phyloP scores from a whole-genome alignment of 106 monocot species.

The Chionographis japonica region DNA sequence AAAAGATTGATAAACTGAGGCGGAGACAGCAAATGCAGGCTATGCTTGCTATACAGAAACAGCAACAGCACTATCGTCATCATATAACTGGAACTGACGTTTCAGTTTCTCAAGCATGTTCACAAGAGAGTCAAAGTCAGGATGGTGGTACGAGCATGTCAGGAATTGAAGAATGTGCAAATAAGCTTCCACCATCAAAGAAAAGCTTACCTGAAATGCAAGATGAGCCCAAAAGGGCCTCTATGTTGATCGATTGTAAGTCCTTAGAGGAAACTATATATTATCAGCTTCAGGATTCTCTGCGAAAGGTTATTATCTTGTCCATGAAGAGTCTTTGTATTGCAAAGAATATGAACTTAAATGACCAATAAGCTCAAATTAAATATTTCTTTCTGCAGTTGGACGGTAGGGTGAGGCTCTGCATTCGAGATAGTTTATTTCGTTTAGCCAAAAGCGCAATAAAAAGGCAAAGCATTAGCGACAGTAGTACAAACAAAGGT shows the following conservation, averaged over 20 bases:
- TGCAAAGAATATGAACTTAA: not conserved
- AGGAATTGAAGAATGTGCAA: slow-evolving; percentile 12
- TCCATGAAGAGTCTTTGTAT: not conserved
- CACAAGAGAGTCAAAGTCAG: slow-evolving; percentile 22
- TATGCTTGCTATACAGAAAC: slow-evolving; percentile 45
- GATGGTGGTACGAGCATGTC: not conserved
- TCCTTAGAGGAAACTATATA: slow-evolving; percentile 25
- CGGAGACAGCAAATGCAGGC: slow-evolving; percentile 42
- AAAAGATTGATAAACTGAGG: slow-evolving; percentile 40
- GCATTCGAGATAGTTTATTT: slow-evolving; percentile 18
- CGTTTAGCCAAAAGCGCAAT: slow-evolving; percentile 18
- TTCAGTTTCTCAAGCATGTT: slow-evolving; percentile 8
- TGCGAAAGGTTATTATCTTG: slow-evolving; percentile 24
- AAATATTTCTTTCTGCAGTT: slow-evolving; percentile 15
- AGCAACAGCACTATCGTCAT: slow-evolving; percentile 27
- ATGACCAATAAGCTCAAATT: not conserved
- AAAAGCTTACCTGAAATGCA: slow-evolving; percentile 7
- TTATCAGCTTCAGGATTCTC: slow-evolving; percentile 27
- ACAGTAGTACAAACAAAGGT: slow-evolving; percentile 16
- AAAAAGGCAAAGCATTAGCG: slow-evolving; percentile 15
- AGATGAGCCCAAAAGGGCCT: slow-evolving; percentile 12
- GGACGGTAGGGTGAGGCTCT: slow-evolving; percentile 18
- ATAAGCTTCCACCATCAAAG: slow-evolving; percentile 14
- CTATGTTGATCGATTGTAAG: slow-evolving; percentile 17
- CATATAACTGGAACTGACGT: slow-evolving; percentile 14